Evolutionary conservation across 257 asterid genomes (phyloP).

Genomic region (Echites panduratus): DNA sequence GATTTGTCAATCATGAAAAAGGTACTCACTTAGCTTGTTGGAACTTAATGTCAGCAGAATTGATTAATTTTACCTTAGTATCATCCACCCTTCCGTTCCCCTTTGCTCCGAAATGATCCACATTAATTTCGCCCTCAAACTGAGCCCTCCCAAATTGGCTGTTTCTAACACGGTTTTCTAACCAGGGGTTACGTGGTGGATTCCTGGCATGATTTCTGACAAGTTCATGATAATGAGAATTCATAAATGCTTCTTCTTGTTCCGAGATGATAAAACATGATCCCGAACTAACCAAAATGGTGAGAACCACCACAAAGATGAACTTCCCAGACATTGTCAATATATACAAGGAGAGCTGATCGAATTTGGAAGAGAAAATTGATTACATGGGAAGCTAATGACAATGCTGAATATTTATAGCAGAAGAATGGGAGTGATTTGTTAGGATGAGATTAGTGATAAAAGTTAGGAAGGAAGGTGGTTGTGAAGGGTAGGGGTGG

Average conservation of each 20-base stretch:
- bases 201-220: neutral
- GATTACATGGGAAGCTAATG: too few relatives aligned
- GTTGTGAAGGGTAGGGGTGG: neutral
- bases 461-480: neutral
- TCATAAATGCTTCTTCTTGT: neutral
- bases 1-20: neutral
- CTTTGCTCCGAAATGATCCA: slow-evolving; percentile 71
- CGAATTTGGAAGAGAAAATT: neutral
- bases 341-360: too few relatives aligned
- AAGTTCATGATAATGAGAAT: neutral
- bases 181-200: neutral
- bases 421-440: neutral
- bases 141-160: neutral
- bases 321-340: slow-evolving; percentile 26
- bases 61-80: slow-evolving; percentile 38
- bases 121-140: too few relatives aligned
- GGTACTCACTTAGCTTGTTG: too few relatives aligned
- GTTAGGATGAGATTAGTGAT: neutral
- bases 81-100: slow-evolving; percentile 65
- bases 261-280: slow-evolving; percentile 28
- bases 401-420: slow-evolving; percentile 7
- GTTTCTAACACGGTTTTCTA: neutral
- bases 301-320: slow-evolving; percentile 20
- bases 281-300: slow-evolving; percentile 26
- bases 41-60: too few relatives aligned